Conservation (phyloP, 805 yeast genomes). For the Kodamaea kakaduensis region DNA sequence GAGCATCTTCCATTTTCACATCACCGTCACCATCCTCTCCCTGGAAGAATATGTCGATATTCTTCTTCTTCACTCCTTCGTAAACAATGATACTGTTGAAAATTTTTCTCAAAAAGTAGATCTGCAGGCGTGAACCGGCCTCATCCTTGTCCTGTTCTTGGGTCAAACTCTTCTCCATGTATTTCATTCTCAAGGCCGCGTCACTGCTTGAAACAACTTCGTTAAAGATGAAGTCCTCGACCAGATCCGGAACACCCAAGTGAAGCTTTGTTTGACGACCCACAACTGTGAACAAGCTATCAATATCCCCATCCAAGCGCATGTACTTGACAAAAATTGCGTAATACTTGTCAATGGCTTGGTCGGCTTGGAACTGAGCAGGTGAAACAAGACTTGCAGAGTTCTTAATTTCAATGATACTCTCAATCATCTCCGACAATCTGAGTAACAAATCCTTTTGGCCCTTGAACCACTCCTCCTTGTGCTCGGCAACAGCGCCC, state of each 20-base stretch:
- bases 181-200: conserved; percentile 42
- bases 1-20: neutral
- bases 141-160: conserved; percentile 34
- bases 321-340: conserved; percentile 27
- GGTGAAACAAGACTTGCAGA: conserved; percentile 49
- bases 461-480: conserved; percentile 53
- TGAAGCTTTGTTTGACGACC: conserved; percentile 41
- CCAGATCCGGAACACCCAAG: conserved; percentile 40
- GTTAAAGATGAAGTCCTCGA: conserved; percentile 57
- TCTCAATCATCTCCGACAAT: conserved; percentile 41
- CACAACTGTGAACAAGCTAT: conserved; percentile 28
- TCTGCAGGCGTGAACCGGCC: conserved; percentile 48
- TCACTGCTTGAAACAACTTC: conserved; percentile 52
- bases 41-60: conserved; percentile 42
- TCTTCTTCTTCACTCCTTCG: conserved; percentile 51
- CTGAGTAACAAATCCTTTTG: conserved; percentile 46
- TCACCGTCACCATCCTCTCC: neutral
- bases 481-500: conserved; percentile 47
- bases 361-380: conserved; percentile 66
- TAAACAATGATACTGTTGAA: conserved; percentile 62
- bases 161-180: conserved; percentile 47
- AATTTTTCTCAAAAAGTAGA: conserved; percentile 52
- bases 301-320: conserved; percentile 22
- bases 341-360: conserved; percentile 64
- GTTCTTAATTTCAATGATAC: conserved; percentile 39